phyloP scores from a whole-genome alignment of 2,329 filamentous ascomycete genomes.

The Paraconiothyrium brasiliense region DNA sequence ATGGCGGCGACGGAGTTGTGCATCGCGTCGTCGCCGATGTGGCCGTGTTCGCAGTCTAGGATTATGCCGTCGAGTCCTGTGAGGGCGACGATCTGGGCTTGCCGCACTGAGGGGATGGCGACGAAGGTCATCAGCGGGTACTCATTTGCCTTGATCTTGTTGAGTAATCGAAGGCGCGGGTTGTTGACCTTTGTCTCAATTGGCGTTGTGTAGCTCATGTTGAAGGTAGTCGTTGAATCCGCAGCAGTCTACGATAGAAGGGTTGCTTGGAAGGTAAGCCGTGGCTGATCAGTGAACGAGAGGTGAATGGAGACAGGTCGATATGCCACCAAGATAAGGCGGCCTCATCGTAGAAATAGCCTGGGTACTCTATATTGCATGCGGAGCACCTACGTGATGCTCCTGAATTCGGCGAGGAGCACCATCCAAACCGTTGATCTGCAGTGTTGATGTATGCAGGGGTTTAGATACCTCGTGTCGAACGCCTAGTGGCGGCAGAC shows the following conservation, averaged over 20 bases:
- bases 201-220: constrained; percentile 24
- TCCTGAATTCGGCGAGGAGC: constrained; percentile 16
- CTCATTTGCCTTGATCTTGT: constrained; percentile 52
- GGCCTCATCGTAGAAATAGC: constrained; percentile 6
- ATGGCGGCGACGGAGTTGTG: constrained; percentile 67
- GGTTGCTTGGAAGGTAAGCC: background rate
- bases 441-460: constrained; percentile 3
- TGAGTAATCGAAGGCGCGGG: constrained; percentile 55
- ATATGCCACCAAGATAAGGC: background rate
- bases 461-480: background rate
- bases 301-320: background rate
- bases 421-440: constrained; percentile 10
- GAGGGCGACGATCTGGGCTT: constrained; percentile 66
- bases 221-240: constrained; percentile 10
- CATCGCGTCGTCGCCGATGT: constrained; percentile 64
- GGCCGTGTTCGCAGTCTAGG: constrained; percentile 68
- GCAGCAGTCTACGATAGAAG: background rate
- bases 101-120: constrained; percentile 58
- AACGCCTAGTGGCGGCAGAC: background rate
- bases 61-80: constrained; percentile 74
- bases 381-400: background rate
- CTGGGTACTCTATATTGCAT: background rate
- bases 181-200: constrained; percentile 43
- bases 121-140: constrained; percentile 61
- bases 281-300: background rate